Evolutionary conservation across 306 rosid species (phyloP).

Genomic region (Corylus americana): DNA sequence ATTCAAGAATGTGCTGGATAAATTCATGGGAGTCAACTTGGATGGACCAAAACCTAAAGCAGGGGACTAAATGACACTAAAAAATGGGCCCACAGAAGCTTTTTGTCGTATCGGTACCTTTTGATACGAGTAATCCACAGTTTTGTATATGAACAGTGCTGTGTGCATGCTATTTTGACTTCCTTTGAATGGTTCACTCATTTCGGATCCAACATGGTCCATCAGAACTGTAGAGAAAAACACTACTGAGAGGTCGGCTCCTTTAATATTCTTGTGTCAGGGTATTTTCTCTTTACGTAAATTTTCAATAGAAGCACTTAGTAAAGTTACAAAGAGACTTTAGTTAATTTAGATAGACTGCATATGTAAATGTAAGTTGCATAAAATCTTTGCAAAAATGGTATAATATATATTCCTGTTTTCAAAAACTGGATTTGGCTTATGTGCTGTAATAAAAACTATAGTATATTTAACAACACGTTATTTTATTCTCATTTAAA

Average conservation of each 20-base stretch:
- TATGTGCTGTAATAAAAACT: too few relatives aligned
- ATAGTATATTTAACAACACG: too few relatives aligned
- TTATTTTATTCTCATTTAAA: too few relatives aligned
- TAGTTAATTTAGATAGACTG: not conserved
- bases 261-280: not conserved
- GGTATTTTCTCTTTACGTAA: not conserved
- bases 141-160: slow-evolving; percentile 35
- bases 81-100: slow-evolving; percentile 48
- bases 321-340: not conserved
- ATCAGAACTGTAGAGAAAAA: not conserved
- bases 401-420: not conserved
- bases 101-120: slow-evolving; percentile 44
- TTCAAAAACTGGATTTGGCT: not conserved
- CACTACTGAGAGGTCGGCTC: not conserved
- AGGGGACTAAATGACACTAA: slow-evolving; percentile 45
- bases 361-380: not conserved
- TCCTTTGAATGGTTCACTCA: not conserved
- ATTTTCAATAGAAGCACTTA: not conserved
- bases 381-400: not conserved
- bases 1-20: slow-evolving; percentile 75
- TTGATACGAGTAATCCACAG: slow-evolving; percentile 30
- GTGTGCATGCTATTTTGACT: slow-evolving; percentile 13
- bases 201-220: not conserved
- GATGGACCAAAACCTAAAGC: slow-evolving; percentile 54
- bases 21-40: slow-evolving; percentile 70